These are phyloP conservation scores for Ostreobium quekettii DNA, from an alignment of 139 green algal species.

Conservation along the genomic window DNA sequence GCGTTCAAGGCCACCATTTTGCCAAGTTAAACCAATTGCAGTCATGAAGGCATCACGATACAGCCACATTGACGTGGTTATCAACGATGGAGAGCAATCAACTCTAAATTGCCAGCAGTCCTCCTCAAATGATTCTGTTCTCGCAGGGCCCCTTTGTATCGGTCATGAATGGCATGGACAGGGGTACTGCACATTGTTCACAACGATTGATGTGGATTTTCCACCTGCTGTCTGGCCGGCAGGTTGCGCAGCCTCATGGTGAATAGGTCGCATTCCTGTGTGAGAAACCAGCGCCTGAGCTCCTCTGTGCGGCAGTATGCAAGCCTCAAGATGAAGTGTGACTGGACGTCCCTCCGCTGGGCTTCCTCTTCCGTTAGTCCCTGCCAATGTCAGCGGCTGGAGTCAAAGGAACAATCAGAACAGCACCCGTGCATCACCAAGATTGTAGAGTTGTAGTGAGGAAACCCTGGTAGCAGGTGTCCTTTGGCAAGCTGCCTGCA, in stretches of 20 bases:
- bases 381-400: no score
- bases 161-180: neutral
- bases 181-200: neutral
- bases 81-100: neutral
- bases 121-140: neutral
- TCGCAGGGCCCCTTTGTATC: neutral
- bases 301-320: slow-evolving; percentile 87
- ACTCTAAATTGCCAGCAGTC: no score
- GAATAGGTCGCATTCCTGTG: slow-evolving; percentile 78
- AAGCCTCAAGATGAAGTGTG: slow-evolving; percentile 88
- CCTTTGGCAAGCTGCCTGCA: no score
- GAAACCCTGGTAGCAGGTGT: no score
- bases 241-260: slow-evolving; percentile 37
- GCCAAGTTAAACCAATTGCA: no score
- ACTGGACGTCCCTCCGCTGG: slow-evolving; percentile 55
- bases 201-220: neutral
- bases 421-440: no score
- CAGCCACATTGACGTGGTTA: no score
- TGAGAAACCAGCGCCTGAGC: slow-evolving; percentile 80
- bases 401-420: no score
- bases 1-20: no score
- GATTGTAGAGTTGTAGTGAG: no score
- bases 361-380: slow-evolving; percentile 29
- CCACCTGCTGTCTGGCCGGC: slow-evolving; percentile 23
- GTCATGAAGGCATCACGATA: no score